Evolutionary conservation across 495 filamentous ascomycete genomes (phyloP).

Genomic region (Aspergillus sparsus): DNA sequence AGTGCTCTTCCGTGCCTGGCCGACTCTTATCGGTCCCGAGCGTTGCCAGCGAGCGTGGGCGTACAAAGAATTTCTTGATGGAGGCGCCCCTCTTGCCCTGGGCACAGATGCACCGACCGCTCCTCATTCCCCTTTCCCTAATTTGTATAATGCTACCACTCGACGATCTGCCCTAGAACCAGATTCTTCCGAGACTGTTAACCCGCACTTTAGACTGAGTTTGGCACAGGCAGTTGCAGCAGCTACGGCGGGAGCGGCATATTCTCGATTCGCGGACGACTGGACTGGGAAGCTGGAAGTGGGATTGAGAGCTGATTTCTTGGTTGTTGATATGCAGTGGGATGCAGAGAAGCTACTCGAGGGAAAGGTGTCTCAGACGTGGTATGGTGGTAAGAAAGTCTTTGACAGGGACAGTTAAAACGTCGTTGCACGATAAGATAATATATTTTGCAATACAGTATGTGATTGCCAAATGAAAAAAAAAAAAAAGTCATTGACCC

Average conservation of each 20-base stretch:
- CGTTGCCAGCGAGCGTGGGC: conserved; percentile 58
- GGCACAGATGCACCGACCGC: conserved; percentile 62
- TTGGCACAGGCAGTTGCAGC: conserved; percentile 53
- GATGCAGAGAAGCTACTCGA: conserved; percentile 50
- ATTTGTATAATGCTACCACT: conserved; percentile 58
- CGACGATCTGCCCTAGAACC: conserved; percentile 52
- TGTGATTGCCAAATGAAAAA: too few relatives aligned
- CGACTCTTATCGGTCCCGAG: conserved; percentile 50
- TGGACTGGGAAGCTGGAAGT: conserved; percentile 50
- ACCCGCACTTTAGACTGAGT: conserved; percentile 52
- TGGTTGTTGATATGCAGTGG: conserved; percentile 60
- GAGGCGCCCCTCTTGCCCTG: conserved; percentile 54
- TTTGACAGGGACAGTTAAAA: conserved; percentile 16
- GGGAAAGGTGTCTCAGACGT: conserved; percentile 54
- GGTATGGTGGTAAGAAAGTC: conserved; percentile 50
- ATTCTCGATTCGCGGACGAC: conserved; percentile 55
- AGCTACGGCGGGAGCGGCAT: conserved; percentile 55
- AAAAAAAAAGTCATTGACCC: too few relatives aligned
- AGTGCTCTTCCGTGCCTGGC: conserved; percentile 60
- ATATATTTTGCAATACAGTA: too few relatives aligned
- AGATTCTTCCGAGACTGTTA: conserved; percentile 44
- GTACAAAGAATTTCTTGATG: conserved; percentile 57
- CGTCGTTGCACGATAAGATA: too few relatives aligned
- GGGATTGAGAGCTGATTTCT: conserved; percentile 56
- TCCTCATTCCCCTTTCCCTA: conserved; percentile 51